Percentiles rank a stretch among this genome's conserved stretches.
These are phyloP conservation scores for Epithemia pelagica DNA, from an alignment of 108 stramenopile species.

Conservation along the genomic window DNA sequence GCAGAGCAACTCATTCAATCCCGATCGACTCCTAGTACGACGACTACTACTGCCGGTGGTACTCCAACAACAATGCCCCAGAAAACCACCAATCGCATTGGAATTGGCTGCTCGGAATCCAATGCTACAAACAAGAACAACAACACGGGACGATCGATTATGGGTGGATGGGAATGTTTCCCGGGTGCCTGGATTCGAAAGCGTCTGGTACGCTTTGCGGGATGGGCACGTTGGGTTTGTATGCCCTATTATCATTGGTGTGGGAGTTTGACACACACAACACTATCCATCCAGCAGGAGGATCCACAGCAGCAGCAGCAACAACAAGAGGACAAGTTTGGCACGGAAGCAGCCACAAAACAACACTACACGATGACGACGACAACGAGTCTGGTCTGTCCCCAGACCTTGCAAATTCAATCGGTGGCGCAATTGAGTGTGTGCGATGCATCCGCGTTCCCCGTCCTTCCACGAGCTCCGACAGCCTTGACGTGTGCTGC, in stretches of 20 bases:
- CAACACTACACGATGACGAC: slow-evolving; percentile 28
- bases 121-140: no score
- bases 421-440: slow-evolving; percentile 35
- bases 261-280: slow-evolving; percentile 20
- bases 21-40: background rate
- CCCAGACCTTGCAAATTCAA: slow-evolving; percentile 30
- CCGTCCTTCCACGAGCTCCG: slow-evolving; percentile 42
- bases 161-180: background rate
- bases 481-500: slow-evolving; percentile 69
- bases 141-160: slow-evolving; percentile 22
- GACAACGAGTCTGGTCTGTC: slow-evolving; percentile 41
- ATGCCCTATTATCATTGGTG: slow-evolving; percentile 74
- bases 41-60: background rate
- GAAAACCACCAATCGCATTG: background rate
- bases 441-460: slow-evolving; percentile 75
- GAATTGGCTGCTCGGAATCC: no score
- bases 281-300: slow-evolving; percentile 54
- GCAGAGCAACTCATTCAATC: background rate
- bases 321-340: no score
- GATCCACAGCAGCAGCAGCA: no score
- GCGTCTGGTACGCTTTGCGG: slow-evolving; percentile 13
- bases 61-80: no score
- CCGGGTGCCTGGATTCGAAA: background rate
- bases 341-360: no score
- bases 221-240: slow-evolving; percentile 41